A percentile compares a stretch with the other conserved stretches of the same genome.
phyloP scores from a whole-genome alignment of 139 green algal genomes.

The Cymbomonas tetramitiformis region DNA sequence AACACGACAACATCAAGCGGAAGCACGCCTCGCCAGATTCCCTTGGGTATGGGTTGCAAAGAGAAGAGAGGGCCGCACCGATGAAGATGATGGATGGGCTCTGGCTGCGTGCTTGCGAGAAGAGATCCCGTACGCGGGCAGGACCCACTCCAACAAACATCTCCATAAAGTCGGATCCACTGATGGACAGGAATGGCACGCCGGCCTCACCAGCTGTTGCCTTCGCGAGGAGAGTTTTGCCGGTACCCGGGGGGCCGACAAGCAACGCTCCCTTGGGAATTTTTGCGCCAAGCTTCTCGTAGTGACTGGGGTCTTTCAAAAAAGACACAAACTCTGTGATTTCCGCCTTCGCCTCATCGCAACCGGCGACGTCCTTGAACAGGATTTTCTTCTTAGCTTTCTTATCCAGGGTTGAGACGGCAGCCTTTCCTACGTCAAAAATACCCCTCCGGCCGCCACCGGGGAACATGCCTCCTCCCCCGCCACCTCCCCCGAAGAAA shows the following conservation, averaged over 20 bases:
- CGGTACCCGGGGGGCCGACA: slow-evolving; percentile 64
- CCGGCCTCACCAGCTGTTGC: slow-evolving; percentile 74
- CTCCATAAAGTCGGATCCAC: slow-evolving; percentile 91
- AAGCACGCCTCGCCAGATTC: slow-evolving; percentile 37
- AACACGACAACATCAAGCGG: not conserved
- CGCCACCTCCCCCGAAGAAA: slow-evolving; percentile 24
- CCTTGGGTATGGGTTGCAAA: not conserved
- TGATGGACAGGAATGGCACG: slow-evolving; percentile 81
- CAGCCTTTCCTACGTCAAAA: slow-evolving; percentile 80
- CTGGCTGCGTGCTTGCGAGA: slow-evolving; percentile 53
- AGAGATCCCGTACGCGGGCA: slow-evolving; percentile 86
- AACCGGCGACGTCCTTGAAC: slow-evolving; percentile 89
- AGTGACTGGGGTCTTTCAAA: slow-evolving; percentile 26
- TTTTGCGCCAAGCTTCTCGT: slow-evolving; percentile 45
- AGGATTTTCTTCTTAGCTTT: slow-evolving; percentile 69
- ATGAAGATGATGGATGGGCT: slow-evolving; percentile 88
- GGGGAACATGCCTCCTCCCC: slow-evolving; percentile 11
- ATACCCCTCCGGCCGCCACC: slow-evolving; percentile 47
- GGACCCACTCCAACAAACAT: slow-evolving; percentile 90
- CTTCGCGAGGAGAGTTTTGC: slow-evolving; percentile 78
- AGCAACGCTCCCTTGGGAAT: slow-evolving; percentile 84
- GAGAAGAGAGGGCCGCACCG: too few relatives aligned
- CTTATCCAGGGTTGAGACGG: slow-evolving; percentile 63
- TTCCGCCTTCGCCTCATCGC: slow-evolving; percentile 86
- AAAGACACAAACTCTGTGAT: slow-evolving; percentile 98